Conservation (phyloP, 108 stramenopile species). For the Bacterosira constricta region DNA sequence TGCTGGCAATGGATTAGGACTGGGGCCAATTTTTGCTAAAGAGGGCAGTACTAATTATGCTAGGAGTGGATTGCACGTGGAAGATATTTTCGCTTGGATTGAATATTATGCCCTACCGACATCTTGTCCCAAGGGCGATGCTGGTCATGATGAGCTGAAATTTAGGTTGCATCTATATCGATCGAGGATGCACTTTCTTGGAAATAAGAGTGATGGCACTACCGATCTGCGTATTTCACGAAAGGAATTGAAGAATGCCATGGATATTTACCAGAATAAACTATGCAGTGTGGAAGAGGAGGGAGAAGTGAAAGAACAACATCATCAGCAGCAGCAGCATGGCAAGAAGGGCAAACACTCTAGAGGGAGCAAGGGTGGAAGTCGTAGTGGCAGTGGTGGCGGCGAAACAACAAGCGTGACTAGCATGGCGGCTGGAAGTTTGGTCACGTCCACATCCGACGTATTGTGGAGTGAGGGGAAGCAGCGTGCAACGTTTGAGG, state of each 20-base stretch:
- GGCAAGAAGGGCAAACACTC: background rate
- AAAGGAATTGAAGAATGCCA: conserved; percentile 84
- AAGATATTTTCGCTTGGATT: conserved; percentile 26
- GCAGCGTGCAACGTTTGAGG: conserved; percentile 41
- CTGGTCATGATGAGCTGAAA: conserved; percentile 36
- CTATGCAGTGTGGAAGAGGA: conserved; percentile 30
- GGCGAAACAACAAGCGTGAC: conserved; percentile 29
- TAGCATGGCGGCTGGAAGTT: conserved; percentile 20
- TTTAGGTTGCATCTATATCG: conserved; percentile 42
- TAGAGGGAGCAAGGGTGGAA: background rate
- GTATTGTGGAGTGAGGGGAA: conserved; percentile 18
- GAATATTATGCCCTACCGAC: conserved; percentile 1
- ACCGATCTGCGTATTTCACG: conserved; percentile 34
- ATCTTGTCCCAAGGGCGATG: background rate
- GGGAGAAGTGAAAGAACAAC: background rate
- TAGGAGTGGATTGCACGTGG: background rate
- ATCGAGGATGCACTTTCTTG: conserved; percentile 33
- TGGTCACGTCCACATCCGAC: conserved; percentile 17
- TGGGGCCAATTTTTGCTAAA: background rate
- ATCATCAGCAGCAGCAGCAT: background rate
- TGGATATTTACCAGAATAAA: conserved; percentile 86
- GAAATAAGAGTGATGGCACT: conserved; percentile 3
- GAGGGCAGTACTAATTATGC: background rate
- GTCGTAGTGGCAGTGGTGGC: background rate
- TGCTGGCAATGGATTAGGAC: conserved; percentile 31